Base-by-base conservation (phyloP, 441 rosid genomes). In the Gossypium davidsonii region DNA sequence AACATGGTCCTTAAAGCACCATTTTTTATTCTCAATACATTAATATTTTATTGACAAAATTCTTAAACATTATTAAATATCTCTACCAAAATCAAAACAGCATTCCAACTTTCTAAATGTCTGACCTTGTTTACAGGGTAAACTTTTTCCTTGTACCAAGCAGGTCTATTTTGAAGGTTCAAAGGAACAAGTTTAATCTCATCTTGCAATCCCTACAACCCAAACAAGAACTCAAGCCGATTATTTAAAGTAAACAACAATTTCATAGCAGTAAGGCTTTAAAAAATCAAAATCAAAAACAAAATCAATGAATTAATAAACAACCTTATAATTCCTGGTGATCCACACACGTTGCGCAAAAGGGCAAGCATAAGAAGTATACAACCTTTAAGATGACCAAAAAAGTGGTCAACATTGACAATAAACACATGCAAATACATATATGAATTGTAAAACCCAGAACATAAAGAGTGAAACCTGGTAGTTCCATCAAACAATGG, bases 341-440 rank as follows among this genome's bases (percentile, higher is more conserved):
- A 87, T 87, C 91, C 91, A 87, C 73, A 79, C 89, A 3, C 91
- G 86, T 72, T 87, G 91, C 1, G 89, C 86, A 34, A 8, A 87
- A 26, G 91, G 91, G 79, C 91, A 85, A 20, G 12, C 11, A 76
- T 85, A 85, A 42, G 81, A 71, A 46, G 80, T 85, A 79, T 87
- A 87, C 81, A 85, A 75, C 72, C 88, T 87, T 67, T 20, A 3
- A 57, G 28, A 23, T 2, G 12, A 3, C 14, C 23, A 11, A 53
- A 68, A 44, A 55, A 10, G 7, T 21, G 2, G 10, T 7, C 48
- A 60, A 59, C 23, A 15, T 20, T 31, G 17, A 28, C 1, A 28
- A 49, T 0, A 11, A 44, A 25, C 21, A 39, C 8, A 67, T n/a
- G 9, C 34, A 18, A 64, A 15, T n/a, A 51, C 17, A 51, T 4